These are phyloP conservation scores for Didymella pomorum DNA, from an alignment of 2,329 filamentous ascomycete species.

Conservation along the genomic window DNA sequence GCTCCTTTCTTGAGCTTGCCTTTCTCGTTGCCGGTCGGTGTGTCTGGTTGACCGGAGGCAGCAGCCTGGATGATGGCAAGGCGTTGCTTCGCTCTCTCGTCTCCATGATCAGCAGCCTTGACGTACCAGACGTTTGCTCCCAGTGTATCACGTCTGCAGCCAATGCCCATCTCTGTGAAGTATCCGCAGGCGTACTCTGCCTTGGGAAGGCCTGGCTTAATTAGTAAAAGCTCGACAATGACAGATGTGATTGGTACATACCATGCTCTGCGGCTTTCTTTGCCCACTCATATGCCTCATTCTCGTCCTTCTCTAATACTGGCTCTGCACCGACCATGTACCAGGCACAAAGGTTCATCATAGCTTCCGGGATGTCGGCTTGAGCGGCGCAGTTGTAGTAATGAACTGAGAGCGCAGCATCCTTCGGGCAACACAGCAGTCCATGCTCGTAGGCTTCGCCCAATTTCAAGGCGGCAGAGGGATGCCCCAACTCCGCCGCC, in stretches of 20 bases:
- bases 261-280: constrained; percentile 83
- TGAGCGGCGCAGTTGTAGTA: constrained; percentile 96
- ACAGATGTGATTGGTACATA: constrained; percentile 57
- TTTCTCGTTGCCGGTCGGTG: constrained; percentile 31
- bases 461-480: constrained; percentile 84
- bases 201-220: constrained; percentile 63
- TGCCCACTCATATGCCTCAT: constrained; percentile 97
- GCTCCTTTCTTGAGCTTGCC: constrained; percentile 44
- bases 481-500: constrained; percentile 88
- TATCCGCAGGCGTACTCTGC: constrained; percentile 97
- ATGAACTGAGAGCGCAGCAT: constrained; percentile 92
- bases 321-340: constrained; percentile 95
- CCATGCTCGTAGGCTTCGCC: constrained; percentile 98
- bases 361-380: constrained; percentile 80
- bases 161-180: constrained; percentile 98
- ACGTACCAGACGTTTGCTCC: constrained; percentile 99
- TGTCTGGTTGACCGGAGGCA: constrained; percentile 63
- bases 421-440: constrained; percentile 82
- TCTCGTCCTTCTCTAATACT: constrained; percentile 91
- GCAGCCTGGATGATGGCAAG: constrained; percentile 87
- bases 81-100: constrained; percentile 86
- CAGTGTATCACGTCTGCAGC: constrained; percentile 90
- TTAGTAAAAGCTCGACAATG: constrained; percentile 21
- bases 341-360: constrained; percentile 99
- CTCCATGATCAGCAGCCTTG: constrained; percentile 88